Conservation (phyloP, 192 early-diverging fungal genomes). For the Linnemannia elongata region DNA sequence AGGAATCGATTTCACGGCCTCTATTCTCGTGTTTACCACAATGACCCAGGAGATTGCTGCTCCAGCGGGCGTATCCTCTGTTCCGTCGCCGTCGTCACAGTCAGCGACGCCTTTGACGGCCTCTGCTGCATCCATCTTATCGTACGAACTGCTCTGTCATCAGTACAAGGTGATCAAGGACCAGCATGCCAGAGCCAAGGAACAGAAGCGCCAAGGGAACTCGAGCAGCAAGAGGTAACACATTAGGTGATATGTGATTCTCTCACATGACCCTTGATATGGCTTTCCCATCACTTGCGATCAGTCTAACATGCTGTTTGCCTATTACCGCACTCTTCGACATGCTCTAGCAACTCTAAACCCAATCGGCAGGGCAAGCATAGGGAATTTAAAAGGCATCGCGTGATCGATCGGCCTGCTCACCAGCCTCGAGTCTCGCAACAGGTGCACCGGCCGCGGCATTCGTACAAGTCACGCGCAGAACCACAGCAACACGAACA, state of each 20-base stretch:
- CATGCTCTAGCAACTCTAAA: not conserved
- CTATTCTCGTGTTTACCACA: not conserved
- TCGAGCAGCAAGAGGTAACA: constrained; percentile 7
- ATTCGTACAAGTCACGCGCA: constrained; percentile 1
- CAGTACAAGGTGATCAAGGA: not conserved
- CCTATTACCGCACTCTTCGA: not conserved
- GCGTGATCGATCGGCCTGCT: constrained; percentile 20
- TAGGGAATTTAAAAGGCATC: constrained; percentile 14
- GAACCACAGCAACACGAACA: constrained; percentile 6
- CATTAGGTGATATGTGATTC: not conserved
- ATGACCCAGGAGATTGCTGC: constrained; percentile 17
- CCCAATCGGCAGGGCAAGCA: constrained; percentile 25
- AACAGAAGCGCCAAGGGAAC: not conserved
- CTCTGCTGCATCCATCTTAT: not conserved
- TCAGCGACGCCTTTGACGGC: not conserved
- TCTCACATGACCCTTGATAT: constrained; percentile 7
- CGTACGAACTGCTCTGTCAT: constrained; percentile 4
- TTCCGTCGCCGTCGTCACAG: not conserved
- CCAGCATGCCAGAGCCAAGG: not conserved
- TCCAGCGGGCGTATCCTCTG: constrained; percentile 8
- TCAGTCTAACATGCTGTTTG: not conserved
- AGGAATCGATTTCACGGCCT: not conserved
- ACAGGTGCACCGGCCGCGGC: constrained; percentile 15
- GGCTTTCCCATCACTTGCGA: constrained; percentile 15
- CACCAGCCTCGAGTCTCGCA: constrained; percentile 12